These are phyloP conservation scores for Candida piceae DNA, from an alignment of 805 yeast genomes.

Conservation along the genomic window DNA sequence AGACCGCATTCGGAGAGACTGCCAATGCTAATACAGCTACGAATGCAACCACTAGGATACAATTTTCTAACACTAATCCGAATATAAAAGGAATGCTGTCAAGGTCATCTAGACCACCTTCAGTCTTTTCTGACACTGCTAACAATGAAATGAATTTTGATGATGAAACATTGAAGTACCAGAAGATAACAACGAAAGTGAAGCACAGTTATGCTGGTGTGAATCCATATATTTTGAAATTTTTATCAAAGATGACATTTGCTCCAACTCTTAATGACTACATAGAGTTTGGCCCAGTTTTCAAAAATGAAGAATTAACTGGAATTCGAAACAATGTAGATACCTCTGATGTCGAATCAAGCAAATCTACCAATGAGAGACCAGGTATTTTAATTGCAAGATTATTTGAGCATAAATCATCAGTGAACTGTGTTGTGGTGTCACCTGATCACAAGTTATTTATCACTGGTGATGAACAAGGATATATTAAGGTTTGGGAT, in stretches of 20 bases:
- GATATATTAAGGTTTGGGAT: slow-evolving; percentile 78
- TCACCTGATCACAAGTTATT: slow-evolving; percentile 63
- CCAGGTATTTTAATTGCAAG: slow-evolving; percentile 55
- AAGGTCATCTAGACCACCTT: slow-evolving; percentile 9
- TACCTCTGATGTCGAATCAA: neutral
- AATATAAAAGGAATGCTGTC: no score
- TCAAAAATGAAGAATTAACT: slow-evolving; percentile 8
- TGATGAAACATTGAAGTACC: slow-evolving; percentile 23
- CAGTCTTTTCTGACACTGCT: slow-evolving; percentile 13
- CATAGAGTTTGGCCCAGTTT: slow-evolving; percentile 57
- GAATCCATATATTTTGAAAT: slow-evolving; percentile 57
- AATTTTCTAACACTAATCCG: no score
- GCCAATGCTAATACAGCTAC: slow-evolving; percentile 1
- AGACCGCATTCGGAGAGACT: slow-evolving; percentile 22
- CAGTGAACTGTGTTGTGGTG: slow-evolving; percentile 52
- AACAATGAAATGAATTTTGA: slow-evolving; percentile 16
- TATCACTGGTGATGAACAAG: slow-evolving; percentile 73
- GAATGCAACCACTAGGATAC: no score
- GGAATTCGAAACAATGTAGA: slow-evolving; percentile 16
- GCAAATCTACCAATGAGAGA: neutral
- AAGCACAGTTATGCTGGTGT: slow-evolving; percentile 62
- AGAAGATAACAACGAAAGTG: slow-evolving; percentile 23
- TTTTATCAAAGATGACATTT: slow-evolving; percentile 46
- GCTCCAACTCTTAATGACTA: slow-evolving; percentile 57
- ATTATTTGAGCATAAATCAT: slow-evolving; percentile 54